Base-by-base conservation (phyloP, 2,329 filamentous ascomycete species). In the Ophiostoma tasmaniense region DNA sequence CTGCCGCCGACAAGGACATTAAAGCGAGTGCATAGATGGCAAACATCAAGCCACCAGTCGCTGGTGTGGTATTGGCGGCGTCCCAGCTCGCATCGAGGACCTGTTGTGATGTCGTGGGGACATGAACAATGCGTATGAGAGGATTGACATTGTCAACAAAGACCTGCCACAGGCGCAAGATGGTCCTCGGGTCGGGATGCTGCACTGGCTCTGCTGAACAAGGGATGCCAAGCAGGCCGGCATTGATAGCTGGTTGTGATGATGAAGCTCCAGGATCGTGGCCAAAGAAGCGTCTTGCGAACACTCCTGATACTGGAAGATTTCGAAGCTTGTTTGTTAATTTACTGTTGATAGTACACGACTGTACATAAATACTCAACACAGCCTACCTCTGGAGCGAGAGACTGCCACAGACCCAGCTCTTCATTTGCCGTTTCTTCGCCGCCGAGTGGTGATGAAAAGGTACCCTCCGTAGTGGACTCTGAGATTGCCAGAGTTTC, bases 111-210 rank as follows among this genome's bases (percentile, higher is more conserved):
- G 77, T 70, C 3, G 73, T 77, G 10, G 77, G 77, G 1, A 76
- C 73, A 45, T 78, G 77, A 0, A 77, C 42, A 2, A 78, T 73
- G 68, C 77, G 78, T 14, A 72, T 71, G 0, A 79, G 69, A 0
- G 76, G 77, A 14, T 79, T 76, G 37, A 77, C 75, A 0, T 69
- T 72, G 45, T 78, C 77, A 17, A 77, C 73, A 42, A 77, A 78
- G 0, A 70, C 69, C n/a, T 79, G 75, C 77, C 77, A 78, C 7
- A 76, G 68, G 4, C 72, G 73, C 30, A 74, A 75, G 6, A 77
- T 75, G 0, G 74, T 72, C 2, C 73, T 74, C 6, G 77, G 75
- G 1, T 78, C 75, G 0, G 77, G 77, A 8, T 78, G 76, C 0
- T 73, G 42, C 1, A 71, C 68, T 4, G 45, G 22, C 1, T 59